Base-by-base conservation (phyloP, 1,284 basidiomycete genomes). In the Trichosporon faecale region DNA sequence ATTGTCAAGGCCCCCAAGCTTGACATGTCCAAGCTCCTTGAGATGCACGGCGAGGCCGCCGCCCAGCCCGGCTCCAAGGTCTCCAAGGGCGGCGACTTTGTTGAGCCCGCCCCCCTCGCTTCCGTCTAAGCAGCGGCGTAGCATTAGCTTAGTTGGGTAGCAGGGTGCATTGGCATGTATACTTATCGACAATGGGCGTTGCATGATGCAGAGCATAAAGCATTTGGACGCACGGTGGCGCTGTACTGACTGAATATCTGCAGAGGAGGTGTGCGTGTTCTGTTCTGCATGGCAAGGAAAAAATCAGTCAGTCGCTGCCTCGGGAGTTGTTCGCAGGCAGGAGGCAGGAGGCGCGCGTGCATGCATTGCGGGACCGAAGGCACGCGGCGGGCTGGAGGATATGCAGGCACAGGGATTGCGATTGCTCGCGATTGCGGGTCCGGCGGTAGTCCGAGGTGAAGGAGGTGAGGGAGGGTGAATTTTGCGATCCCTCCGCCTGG, bases 1-100 rank as follows among this genome's bases (percentile, higher is more conserved):
- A 81, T 99, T 82, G 88, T 99, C 83, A 99, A 98, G 88, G 88
- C 95, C 77, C 97, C 96, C 79, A 97, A 96, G 86, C 93, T 96
- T 85, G 97, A 98, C 85, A 87, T 94, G 72, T 90, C 91, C 79
- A 98, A 98, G 86, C 88, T 99, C 69, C 89, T 97, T 78, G 95
- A 98, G 85, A 89, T 96, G 72, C 96, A 98, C 86, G 94, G 94
- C 78, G 95, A 96, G 85, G 90, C 93, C 76, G 91, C 89, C 78
- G 93, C 94, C 81, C 93, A 79, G 71, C 74, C 78, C 61, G 81
- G 80, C 70, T 73, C 78, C 73, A 82, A 81, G 78, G 80, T 83
- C 71, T 72, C 81, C 76, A 82, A 83, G 78, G 68, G 73, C 69
- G 81, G 81, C 44, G 82, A 84, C 68, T 84, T 84, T 74, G 82